A percentile compares a stretch with the other conserved stretches of the same genome.
Conservation (phyloP, 305 asterid species). For the Fraxinus albicans region DNA sequence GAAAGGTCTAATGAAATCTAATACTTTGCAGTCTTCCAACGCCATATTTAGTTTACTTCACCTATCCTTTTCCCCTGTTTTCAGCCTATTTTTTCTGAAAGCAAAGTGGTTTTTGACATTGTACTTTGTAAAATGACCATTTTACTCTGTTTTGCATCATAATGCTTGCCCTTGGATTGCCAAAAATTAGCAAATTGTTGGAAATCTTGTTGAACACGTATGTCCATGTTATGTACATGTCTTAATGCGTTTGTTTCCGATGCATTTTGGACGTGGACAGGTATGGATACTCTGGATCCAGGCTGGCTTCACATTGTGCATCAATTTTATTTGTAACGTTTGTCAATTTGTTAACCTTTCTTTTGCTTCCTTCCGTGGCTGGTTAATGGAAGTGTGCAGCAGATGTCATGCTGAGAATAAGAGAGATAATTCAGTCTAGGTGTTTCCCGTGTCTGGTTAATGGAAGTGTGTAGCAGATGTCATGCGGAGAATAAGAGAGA, state of each 20-base stretch:
- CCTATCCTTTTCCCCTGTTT: not conserved
- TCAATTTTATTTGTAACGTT: not conserved
- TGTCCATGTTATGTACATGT: not conserved
- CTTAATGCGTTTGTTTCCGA: not conserved
- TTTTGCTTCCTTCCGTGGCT: not conserved
- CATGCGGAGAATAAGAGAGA: not conserved
- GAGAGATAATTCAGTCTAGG: not conserved
- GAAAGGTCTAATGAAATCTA: not conserved
- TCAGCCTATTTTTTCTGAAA: not conserved
- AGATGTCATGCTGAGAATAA: not conserved
- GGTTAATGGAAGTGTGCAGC: not conserved
- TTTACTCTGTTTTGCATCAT: not conserved
- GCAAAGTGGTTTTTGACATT: not conserved
- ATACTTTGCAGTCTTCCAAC: not conserved
- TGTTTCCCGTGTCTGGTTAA: not conserved
- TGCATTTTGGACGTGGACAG: not conserved
- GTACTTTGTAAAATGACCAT: not conserved
- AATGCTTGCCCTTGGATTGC: not conserved
- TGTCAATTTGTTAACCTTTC: not conserved
- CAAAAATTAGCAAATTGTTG: not conserved
- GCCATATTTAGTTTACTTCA: not conserved
- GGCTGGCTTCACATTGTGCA: not conserved
- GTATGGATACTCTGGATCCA: conserved; percentile 6
- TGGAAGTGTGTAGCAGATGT: not conserved
- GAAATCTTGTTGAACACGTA: not conserved